Evolutionary conservation across 2,329 filamentous ascomycete species (phyloP).

Genomic region (Cryphonectria parasitica): DNA sequence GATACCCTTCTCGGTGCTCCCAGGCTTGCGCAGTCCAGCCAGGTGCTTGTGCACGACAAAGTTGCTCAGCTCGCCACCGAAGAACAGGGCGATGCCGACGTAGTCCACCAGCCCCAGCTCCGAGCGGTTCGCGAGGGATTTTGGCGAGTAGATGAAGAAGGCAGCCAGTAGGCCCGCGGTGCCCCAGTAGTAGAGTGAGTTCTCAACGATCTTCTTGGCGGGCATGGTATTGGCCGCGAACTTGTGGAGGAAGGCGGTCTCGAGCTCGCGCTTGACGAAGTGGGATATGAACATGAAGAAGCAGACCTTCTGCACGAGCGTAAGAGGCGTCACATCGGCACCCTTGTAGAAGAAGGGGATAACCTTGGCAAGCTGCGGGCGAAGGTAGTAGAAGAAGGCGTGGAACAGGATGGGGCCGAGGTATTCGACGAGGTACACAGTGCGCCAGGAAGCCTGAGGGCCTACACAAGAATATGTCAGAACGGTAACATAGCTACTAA

Average conservation of each 20-base stretch:
- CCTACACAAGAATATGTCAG: slow-evolving; percentile 55
- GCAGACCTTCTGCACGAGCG: slow-evolving; percentile 71
- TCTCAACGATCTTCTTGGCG: slow-evolving; percentile 86
- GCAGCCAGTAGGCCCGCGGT: slow-evolving; percentile 80
- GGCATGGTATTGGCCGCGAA: slow-evolving; percentile 98
- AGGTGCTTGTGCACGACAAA: slow-evolving; percentile 79
- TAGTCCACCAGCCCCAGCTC: slow-evolving; percentile 60
- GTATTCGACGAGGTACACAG: slow-evolving; percentile 95
- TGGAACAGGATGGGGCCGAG: slow-evolving; percentile 90
- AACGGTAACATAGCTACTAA: not conserved
- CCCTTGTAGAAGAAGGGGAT: slow-evolving; percentile 48
- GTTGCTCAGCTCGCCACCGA: slow-evolving; percentile 80
- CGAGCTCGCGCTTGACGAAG: slow-evolving; percentile 93
- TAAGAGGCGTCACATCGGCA: slow-evolving; percentile 55
- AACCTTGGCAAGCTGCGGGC: slow-evolving; percentile 71
- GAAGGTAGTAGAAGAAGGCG: slow-evolving; percentile 70
- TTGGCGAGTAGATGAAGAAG: slow-evolving; percentile 82
- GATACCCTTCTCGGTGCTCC: slow-evolving; percentile 85
- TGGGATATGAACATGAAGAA: slow-evolving; percentile 77
- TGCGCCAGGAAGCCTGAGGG: slow-evolving; percentile 87
- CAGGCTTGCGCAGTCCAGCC: slow-evolving; percentile 73
- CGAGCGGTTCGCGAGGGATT: slow-evolving; percentile 65
- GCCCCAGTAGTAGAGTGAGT: slow-evolving; percentile 93
- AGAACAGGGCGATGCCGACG: slow-evolving; percentile 71
- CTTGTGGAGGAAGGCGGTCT: slow-evolving; percentile 92